Conservation (phyloP, 805 yeast genomes). For the Priceomyces melissophilus region DNA sequence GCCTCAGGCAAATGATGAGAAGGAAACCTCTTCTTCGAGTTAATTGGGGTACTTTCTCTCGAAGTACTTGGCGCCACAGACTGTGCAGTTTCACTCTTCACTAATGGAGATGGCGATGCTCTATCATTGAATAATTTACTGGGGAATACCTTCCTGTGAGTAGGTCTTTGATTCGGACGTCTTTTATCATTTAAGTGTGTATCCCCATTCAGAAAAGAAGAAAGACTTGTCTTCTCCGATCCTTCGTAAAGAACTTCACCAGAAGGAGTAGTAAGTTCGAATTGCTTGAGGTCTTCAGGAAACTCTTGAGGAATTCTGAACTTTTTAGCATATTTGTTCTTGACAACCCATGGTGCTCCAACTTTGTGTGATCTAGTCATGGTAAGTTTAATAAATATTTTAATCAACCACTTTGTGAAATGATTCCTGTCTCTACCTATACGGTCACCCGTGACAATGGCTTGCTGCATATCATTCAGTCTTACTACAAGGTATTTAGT, state of each 20-base stretch:
- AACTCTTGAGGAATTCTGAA: conserved; percentile 62
- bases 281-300: conserved; percentile 52
- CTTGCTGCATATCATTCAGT: conserved; percentile 48
- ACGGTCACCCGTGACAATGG: conserved; percentile 69
- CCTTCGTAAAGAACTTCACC: conserved; percentile 25
- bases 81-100: conserved; percentile 1
- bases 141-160: conserved; percentile 1
- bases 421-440: conserved; percentile 79
- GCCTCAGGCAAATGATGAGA: conserved; percentile 31
- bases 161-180: not conserved
- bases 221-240: conserved; percentile 2
- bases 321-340: conserved; percentile 65
- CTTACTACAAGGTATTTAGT: conserved; percentile 70
- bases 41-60: not conserved
- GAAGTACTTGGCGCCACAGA: not conserved
- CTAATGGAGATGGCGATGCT: conserved; percentile 1
- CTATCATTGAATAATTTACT: conserved; percentile 1
- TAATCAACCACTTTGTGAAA: conserved; percentile 86
- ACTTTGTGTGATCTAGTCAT: conserved; percentile 73
- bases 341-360: conserved; percentile 97
- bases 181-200: conserved; percentile 1
- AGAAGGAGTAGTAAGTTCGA: conserved; percentile 29
- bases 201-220: conserved; percentile 1
- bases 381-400: conserved; percentile 80
- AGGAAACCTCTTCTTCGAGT: conserved; percentile 20